A percentile compares a stretch with the other conserved stretches of the same genome.
These are phyloP conservation scores for Pseudofabraea citricarpa DNA, from an alignment of 2,329 filamentous ascomycete genomes.

Conservation along the genomic window DNA sequence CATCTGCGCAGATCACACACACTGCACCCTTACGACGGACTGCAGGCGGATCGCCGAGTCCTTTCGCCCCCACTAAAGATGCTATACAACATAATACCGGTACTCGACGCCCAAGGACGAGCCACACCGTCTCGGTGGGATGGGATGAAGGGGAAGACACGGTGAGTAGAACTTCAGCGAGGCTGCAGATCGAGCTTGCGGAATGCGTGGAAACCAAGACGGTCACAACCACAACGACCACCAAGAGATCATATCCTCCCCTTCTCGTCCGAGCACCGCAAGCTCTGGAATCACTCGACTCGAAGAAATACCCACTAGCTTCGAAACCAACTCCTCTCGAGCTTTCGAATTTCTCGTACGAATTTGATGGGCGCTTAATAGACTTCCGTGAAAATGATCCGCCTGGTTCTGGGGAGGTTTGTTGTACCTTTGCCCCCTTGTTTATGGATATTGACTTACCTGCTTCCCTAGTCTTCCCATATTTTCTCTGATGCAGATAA, in stretches of 20 bases:
- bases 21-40: conserved; percentile 10
- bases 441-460: too few species aligned
- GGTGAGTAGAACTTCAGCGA: conserved; percentile 18
- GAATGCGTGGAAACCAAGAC: conserved; percentile 66
- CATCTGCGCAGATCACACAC: conserved; percentile 10
- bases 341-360: conserved; percentile 72
- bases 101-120: conserved; percentile 3
- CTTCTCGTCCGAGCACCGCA: conserved; percentile 68
- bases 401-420: conserved; percentile 2
- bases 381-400: conserved; percentile 7
- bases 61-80: conserved; percentile 17
- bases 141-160: conserved; percentile 23
- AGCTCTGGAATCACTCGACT: conserved; percentile 64
- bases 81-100: conserved; percentile 11
- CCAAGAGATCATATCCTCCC: conserved; percentile 80
- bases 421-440: too few species aligned
- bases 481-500: too few species aligned
- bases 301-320: conserved; percentile 87
- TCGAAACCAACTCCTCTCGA: conserved; percentile 75
- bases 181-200: conserved; percentile 46
- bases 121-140: conserved; percentile 19
- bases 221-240: conserved; percentile 89
- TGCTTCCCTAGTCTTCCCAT: too few species aligned
- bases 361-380: conserved; percentile 49
- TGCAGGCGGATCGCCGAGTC: conserved; percentile 22